A percentile compares a stretch with the other conserved stretches of the same genome.
Conservation (phyloP, 2,329 filamentous ascomycete genomes). For the Beauveria varroae region DNA sequence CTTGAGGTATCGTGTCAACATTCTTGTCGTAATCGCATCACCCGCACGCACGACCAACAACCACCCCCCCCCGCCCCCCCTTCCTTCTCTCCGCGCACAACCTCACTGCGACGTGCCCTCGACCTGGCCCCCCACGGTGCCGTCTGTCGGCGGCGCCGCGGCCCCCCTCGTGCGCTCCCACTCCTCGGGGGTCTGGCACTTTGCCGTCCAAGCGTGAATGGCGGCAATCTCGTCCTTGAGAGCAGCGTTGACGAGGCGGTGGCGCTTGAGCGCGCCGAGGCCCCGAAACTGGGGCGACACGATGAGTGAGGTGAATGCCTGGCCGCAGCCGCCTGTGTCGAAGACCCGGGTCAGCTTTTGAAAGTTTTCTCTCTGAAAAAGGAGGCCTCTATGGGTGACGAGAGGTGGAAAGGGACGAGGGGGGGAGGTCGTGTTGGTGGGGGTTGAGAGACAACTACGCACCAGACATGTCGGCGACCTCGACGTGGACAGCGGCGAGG, state of each 20-base stretch:
- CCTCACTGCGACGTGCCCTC: conserved; percentile 21
- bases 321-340: conserved; percentile 48
- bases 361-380: neutral
- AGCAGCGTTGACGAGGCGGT: conserved; percentile 76
- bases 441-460: conserved; percentile 22
- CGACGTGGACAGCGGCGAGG: conserved; percentile 69
- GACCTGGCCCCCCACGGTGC: conserved; percentile 36
- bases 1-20: conserved; percentile 1
- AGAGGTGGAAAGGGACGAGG: too few relatives aligned
- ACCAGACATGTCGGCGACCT: conserved; percentile 92
- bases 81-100: neutral
- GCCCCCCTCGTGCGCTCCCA: conserved; percentile 59
- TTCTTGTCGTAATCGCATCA: neutral
- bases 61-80: neutral
- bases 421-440: neutral
- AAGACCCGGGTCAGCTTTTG: neutral
- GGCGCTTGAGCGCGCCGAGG: conserved; percentile 72
- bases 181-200: conserved; percentile 86
- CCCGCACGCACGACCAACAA: neutral
- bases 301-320: conserved; percentile 52
- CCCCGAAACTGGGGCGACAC: conserved; percentile 61
- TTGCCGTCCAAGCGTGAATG: conserved; percentile 93
- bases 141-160: conserved; percentile 33
- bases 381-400: neutral
- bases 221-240: conserved; percentile 81